These are phyloP conservation scores for Xylaria bambusicola DNA, from an alignment of 495 filamentous ascomycete species.

Conservation along the genomic window DNA sequence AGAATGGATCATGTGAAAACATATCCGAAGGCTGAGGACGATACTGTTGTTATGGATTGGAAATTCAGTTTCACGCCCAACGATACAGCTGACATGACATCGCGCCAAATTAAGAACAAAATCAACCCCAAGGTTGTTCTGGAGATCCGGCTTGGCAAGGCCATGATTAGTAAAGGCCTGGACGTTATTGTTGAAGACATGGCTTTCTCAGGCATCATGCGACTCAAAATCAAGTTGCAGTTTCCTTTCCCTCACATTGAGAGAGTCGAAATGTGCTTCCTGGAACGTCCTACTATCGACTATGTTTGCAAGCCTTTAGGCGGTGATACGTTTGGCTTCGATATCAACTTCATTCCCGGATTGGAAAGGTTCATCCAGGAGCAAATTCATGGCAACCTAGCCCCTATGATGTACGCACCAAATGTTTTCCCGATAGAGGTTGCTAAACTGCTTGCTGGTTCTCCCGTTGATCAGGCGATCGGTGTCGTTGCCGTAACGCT, in stretches of 20 bases:
- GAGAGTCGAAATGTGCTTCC: slow-evolving; percentile 86
- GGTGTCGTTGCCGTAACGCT: slow-evolving; percentile 90
- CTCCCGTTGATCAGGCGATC: slow-evolving; percentile 91
- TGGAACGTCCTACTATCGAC: slow-evolving; percentile 73
- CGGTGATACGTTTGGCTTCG: slow-evolving; percentile 92
- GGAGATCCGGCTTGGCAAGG: slow-evolving; percentile 91
- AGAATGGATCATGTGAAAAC: slow-evolving; percentile 97
- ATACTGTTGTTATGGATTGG: slow-evolving; percentile 98
- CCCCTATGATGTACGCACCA: slow-evolving; percentile 95
- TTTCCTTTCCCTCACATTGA: slow-evolving; percentile 94
- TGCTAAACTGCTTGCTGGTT: slow-evolving; percentile 97
- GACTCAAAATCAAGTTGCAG: slow-evolving; percentile 96
- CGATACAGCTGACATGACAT: slow-evolving; percentile 87
- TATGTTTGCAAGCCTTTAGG: slow-evolving; percentile 98
- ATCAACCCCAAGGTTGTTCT: slow-evolving; percentile 96
- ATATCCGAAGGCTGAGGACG: slow-evolving; percentile 92
- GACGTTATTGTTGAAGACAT: slow-evolving; percentile 98
- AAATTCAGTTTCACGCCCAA: slow-evolving; percentile 99
- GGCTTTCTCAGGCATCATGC: slow-evolving; percentile 90
- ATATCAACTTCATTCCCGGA: slow-evolving; percentile 98
- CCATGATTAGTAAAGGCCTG: slow-evolving; percentile 90
- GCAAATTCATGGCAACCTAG: slow-evolving; percentile 87
- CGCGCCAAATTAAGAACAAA: slow-evolving; percentile 87
- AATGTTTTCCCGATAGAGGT: slow-evolving; percentile 99
- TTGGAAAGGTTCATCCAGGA: slow-evolving; percentile 92